phyloP scores from a whole-genome alignment of 2,329 filamentous ascomycete species.

The Botrytis galanthina region DNA sequence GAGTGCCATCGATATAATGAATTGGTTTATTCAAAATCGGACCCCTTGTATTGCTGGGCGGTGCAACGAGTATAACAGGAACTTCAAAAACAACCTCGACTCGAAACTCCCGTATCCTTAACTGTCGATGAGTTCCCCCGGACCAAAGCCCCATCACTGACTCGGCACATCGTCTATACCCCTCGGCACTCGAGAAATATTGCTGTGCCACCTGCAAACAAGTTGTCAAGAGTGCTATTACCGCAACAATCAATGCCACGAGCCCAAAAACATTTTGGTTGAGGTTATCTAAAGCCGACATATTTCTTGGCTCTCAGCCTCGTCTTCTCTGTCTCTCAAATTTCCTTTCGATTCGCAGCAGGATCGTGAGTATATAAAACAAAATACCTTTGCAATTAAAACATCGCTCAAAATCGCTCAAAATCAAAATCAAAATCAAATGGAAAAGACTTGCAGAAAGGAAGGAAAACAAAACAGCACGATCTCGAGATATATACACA shows the following conservation, averaged over 20 bases:
- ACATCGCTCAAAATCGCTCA: background rate
- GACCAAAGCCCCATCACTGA: slow-evolving; percentile 40
- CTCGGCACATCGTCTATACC: slow-evolving; percentile 32
- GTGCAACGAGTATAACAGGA: slow-evolving; percentile 38
- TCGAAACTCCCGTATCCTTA: slow-evolving; percentile 39
- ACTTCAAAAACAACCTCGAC: slow-evolving; percentile 42
- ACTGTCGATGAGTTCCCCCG: slow-evolving; percentile 35
- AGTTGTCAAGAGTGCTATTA: slow-evolving; percentile 39
- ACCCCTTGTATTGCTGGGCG: slow-evolving; percentile 33
- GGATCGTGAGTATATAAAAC: background rate
- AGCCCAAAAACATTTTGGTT: slow-evolving; percentile 37
- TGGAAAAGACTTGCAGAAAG: background rate
- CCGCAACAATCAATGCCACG: slow-evolving; percentile 39
- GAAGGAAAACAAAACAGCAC: background rate
- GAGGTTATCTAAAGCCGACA: slow-evolving; percentile 26
- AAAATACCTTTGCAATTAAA: background rate
- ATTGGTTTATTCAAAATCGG: slow-evolving; percentile 31
- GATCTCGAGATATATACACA: background rate
- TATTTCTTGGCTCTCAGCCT: background rate
- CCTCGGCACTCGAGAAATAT: slow-evolving; percentile 42
- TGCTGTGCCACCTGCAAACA: slow-evolving; percentile 40
- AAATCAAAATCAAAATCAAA: background rate
- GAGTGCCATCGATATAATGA: slow-evolving; percentile 33
- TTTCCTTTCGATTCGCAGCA: background rate
- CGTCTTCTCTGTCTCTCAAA: background rate